Evolutionary conservation across 2,329 filamentous ascomycete genomes (phyloP).

Genomic region (Clonostachys sp.): DNA sequence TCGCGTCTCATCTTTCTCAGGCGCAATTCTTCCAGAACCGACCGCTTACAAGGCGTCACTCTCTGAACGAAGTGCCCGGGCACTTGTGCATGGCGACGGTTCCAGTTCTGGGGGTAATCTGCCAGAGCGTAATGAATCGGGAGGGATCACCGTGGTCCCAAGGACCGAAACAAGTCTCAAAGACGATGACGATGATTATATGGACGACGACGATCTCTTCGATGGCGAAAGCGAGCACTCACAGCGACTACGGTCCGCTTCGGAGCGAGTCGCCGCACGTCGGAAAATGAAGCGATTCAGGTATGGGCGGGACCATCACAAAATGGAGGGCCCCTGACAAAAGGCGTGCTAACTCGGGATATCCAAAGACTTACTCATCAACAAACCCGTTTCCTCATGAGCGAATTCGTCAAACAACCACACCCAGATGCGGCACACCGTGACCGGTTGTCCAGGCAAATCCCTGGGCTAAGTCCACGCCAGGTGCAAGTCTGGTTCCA

Average conservation of each 20-base stretch:
- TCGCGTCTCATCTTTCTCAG: no score
- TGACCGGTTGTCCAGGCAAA: conserved; percentile 81
- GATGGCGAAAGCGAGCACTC: conserved; percentile 29
- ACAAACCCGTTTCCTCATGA: conserved; percentile 96
- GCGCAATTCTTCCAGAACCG: no score
- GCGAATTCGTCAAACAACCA: conserved; percentile 90
- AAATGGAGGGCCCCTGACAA: conserved; percentile 3
- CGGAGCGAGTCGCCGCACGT: conserved; percentile 51
- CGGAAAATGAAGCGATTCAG: conserved; percentile 77
- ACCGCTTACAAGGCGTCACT: no score
- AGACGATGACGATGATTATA: conserved; percentile 45
- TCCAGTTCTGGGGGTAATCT: no score
- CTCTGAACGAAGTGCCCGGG: no score
- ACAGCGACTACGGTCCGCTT: conserved; percentile 45
- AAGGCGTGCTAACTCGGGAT: neutral
- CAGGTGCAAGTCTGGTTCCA: conserved; percentile 99
- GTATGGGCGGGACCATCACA: conserved; percentile 33
- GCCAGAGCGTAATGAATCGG: no score
- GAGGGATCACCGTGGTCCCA: no score
- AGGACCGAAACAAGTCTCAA: conserved; percentile 16
- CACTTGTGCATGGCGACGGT: no score
- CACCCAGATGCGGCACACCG: conserved; percentile 90
- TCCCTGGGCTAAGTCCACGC: conserved; percentile 83
- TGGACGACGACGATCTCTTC: conserved; percentile 55
- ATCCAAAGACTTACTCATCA: conserved; percentile 77